Percentiles rank a stretch among this genome's conserved stretches.
Evolutionary conservation across 2,329 filamentous ascomycete species (phyloP).

Genomic region (Diaporthe aspalathi): DNA sequence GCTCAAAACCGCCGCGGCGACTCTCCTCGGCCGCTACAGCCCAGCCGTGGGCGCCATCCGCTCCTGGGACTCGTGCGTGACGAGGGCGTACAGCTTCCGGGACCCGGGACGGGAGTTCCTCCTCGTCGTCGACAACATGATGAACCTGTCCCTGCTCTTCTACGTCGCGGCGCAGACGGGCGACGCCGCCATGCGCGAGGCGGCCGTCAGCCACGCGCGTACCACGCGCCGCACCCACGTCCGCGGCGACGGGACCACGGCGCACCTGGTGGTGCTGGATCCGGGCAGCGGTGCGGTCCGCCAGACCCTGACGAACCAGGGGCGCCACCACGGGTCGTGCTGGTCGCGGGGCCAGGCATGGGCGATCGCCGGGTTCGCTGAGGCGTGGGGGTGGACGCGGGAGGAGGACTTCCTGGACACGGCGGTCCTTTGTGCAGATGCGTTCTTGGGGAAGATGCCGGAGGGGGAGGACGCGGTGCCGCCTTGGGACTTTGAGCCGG

Average conservation of each 20-base stretch:
- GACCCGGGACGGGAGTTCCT: slow-evolving; percentile 53
- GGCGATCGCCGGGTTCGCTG: slow-evolving; percentile 59
- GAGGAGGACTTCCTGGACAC: slow-evolving; percentile 55
- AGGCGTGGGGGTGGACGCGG: slow-evolving; percentile 59
- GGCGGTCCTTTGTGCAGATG: slow-evolving; percentile 55
- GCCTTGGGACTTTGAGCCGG: slow-evolving; percentile 59
- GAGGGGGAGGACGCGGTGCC: slow-evolving; percentile 51
- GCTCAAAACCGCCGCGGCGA: slow-evolving; percentile 42
- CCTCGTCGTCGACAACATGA: slow-evolving; percentile 56
- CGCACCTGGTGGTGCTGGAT: slow-evolving; percentile 46
- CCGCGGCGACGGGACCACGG: slow-evolving; percentile 51
- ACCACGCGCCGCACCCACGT: slow-evolving; percentile 55
- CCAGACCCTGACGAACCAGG: slow-evolving; percentile 60
- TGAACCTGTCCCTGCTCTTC: slow-evolving; percentile 57
- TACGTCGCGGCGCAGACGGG: slow-evolving; percentile 51
- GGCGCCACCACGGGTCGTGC: slow-evolving; percentile 55
- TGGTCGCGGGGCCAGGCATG: slow-evolving; percentile 63
- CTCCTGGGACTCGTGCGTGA: slow-evolving; percentile 58
- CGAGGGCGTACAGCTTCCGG: slow-evolving; percentile 51
- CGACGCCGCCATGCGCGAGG: slow-evolving; percentile 44
- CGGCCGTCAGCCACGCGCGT: slow-evolving; percentile 53
- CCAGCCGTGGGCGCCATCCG: slow-evolving; percentile 49
- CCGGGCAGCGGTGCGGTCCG: slow-evolving; percentile 50
- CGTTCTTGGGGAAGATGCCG: slow-evolving; percentile 55
- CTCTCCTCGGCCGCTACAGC: slow-evolving; percentile 51